Evolutionary conservation across 192 early-diverging fungal species (phyloP).

Genomic region (Rhizophagus prolifer): DNA sequence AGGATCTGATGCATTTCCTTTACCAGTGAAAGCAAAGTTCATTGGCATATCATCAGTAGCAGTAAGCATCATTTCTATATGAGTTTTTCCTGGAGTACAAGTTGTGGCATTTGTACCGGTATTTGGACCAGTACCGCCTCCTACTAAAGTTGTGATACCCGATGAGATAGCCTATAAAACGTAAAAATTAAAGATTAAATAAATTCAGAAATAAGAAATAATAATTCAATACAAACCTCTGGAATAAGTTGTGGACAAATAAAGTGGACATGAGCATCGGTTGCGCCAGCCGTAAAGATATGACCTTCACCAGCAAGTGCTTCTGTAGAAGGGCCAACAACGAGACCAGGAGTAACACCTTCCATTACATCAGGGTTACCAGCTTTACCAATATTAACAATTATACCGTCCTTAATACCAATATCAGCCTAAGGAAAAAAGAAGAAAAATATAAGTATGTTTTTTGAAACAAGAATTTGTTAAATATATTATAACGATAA

Average conservation of each 20-base stretch:
- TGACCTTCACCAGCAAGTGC: constrained; percentile 87
- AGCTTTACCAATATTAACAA: constrained; percentile 94
- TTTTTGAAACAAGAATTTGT: too few relatives aligned
- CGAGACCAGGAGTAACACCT: constrained; percentile 85
- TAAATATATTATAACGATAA: background rate
- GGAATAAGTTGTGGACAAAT: constrained; percentile 89
- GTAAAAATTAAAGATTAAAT: constrained; percentile 21
- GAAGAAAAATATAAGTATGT: too few relatives aligned
- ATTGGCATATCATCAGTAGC: constrained; percentile 86
- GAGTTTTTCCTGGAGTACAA: constrained; percentile 82
- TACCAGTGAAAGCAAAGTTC: constrained; percentile 93
- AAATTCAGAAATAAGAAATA: constrained; percentile 22
- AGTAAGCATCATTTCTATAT: constrained; percentile 88
- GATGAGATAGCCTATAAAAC: constrained; percentile 63
- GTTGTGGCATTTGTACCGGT: constrained; percentile 96
- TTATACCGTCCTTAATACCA: constrained; percentile 83
- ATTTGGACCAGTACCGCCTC: constrained; percentile 93
- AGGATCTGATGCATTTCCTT: constrained; percentile 77
- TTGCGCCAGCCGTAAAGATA: constrained; percentile 91
- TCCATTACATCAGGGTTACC: constrained; percentile 99
- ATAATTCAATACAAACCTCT: constrained; percentile 54
- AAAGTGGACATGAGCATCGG: constrained; percentile 95
- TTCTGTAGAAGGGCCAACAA: constrained; percentile 87
- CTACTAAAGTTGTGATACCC: constrained; percentile 83
- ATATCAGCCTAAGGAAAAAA: constrained; percentile 79